phyloP scores from a whole-genome alignment of 208 protist genomes.

The Leishmania amazonensis region DNA sequence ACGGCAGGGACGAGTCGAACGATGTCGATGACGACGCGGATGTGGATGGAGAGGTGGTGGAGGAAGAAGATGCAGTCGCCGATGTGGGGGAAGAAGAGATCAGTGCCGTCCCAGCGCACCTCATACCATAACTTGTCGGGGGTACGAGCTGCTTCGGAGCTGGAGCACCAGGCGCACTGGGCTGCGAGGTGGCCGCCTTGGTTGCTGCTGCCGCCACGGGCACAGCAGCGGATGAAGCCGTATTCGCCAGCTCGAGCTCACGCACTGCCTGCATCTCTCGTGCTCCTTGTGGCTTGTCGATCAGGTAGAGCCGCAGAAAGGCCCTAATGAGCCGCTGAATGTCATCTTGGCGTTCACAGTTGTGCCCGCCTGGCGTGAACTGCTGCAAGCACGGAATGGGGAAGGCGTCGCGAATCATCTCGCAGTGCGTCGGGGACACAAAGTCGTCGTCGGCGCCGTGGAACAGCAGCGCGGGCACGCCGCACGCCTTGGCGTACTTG shows the following conservation, averaged over 20 bases:
- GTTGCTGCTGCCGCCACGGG: neutral
- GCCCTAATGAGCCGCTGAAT: conserved; percentile 74
- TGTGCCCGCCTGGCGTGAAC: conserved; percentile 92
- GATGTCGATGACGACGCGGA: neutral
- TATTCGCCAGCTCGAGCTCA: neutral
- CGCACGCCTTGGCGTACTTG: conserved; percentile 82
- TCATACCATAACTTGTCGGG: neutral
- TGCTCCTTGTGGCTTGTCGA: conserved; percentile 57
- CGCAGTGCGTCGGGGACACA: conserved; percentile 82
- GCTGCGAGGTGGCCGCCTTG: neutral
- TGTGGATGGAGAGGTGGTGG: neutral
- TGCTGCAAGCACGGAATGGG: conserved; percentile 65
- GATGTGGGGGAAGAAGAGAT: neutral
- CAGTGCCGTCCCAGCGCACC: neutral
- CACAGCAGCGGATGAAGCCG: neutral
- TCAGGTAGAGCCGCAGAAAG: conserved; percentile 86
- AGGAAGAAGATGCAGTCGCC: neutral
- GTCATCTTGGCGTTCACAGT: conserved; percentile 81
- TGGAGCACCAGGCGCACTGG: neutral
- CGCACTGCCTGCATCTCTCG: conserved; percentile 15
- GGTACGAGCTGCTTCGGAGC: neutral
- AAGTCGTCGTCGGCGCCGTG: conserved; percentile 94
- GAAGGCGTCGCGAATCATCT: conserved; percentile 65
- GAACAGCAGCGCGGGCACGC: conserved; percentile 89
- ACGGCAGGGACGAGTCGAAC: neutral